Percentiles rank a stretch among this genome's conserved stretches.
These are phyloP conservation scores for Naematelia encephala DNA, from an alignment of 768 basidiomycete genomes.

Conservation along the genomic window DNA sequence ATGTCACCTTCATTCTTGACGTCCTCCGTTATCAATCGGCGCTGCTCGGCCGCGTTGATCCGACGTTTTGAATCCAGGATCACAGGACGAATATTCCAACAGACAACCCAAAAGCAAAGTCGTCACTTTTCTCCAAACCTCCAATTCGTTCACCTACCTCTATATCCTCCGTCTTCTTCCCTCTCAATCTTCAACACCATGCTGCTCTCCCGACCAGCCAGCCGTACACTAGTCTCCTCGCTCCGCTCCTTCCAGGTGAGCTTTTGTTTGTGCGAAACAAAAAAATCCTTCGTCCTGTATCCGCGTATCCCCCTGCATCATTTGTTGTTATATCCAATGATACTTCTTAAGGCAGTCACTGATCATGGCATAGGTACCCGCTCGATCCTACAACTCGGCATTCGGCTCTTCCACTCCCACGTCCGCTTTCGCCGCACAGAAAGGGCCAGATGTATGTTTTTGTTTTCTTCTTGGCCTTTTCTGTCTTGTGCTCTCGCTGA, in stretches of 20 bases:
- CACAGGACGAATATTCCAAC: neutral
- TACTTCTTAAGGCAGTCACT: neutral
- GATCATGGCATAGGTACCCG: constrained; percentile 10
- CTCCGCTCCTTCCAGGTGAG: constrained; percentile 20
- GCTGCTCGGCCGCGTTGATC: constrained; percentile 1
- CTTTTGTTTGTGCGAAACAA: constrained; percentile 9
- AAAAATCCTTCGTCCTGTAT: neutral
- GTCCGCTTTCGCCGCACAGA: constrained; percentile 84
- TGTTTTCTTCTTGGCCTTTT: neutral
- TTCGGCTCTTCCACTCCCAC: constrained; percentile 62
- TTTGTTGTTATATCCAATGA: neutral
- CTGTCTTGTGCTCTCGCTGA: constrained; percentile 1
- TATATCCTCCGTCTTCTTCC: neutral
- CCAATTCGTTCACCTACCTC: too few species aligned
- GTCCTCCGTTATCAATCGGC: too few species aligned
- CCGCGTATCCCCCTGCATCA: neutral
- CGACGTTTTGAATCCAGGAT: neutral
- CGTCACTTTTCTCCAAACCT: too few species aligned
- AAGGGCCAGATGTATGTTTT: constrained; percentile 71
- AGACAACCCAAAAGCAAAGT: neutral
- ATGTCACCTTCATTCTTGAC: too few species aligned
- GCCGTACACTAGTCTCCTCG: constrained; percentile 22
- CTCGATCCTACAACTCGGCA: constrained; percentile 43
- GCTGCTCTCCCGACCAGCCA: constrained; percentile 33
- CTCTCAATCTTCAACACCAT: neutral